phyloP scores from a whole-genome alignment of 1,284 basidiomycete species.

The Boletellus sp. region DNA sequence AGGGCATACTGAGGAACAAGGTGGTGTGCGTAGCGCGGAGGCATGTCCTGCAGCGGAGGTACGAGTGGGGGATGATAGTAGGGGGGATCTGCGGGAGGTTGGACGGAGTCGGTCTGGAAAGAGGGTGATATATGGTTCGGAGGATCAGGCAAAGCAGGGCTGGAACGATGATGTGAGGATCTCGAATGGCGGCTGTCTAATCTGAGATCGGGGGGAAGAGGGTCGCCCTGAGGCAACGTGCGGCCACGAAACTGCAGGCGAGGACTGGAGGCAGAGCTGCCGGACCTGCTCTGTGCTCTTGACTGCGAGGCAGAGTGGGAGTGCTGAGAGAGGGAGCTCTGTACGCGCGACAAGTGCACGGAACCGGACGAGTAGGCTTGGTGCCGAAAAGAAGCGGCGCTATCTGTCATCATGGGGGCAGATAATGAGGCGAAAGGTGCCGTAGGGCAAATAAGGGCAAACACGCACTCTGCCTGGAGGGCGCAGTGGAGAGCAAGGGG shows the following conservation, averaged over 20 bases:
- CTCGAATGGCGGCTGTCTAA: constrained; percentile 19
- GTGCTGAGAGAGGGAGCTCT: constrained; percentile 32
- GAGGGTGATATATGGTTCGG: constrained; percentile 11
- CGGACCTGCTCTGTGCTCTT: constrained; percentile 38
- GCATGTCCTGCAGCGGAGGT: constrained; percentile 25
- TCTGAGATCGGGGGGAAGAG: constrained; percentile 21
- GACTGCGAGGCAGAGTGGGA: constrained; percentile 37
- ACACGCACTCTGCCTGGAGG: constrained; percentile 49
- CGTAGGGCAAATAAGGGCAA: constrained; percentile 14
- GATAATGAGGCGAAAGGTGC: constrained; percentile 6
- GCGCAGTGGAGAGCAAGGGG: constrained; percentile 17
- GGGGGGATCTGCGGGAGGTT: constrained; percentile 14
- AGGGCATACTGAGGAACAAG: constrained; percentile 23
- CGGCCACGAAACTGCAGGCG: constrained; percentile 34
- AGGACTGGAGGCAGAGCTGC: constrained; percentile 44
- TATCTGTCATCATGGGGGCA: constrained; percentile 18
- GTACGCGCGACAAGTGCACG: constrained; percentile 32
- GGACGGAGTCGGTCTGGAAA: constrained; percentile 15
- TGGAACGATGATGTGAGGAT: constrained; percentile 18
- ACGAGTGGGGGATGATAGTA: constrained; percentile 15
- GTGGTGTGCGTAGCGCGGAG: constrained; percentile 18
- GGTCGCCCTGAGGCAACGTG: constrained; percentile 26
- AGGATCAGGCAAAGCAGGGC: constrained; percentile 20
- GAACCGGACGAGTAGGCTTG: constrained; percentile 26
- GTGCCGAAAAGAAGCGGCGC: constrained; percentile 25